A percentile compares a stretch with the other conserved stretches of the same genome.
These are phyloP conservation scores for Thelonectria olida DNA, from an alignment of 2,329 filamentous ascomycete genomes.

Conservation along the genomic window DNA sequence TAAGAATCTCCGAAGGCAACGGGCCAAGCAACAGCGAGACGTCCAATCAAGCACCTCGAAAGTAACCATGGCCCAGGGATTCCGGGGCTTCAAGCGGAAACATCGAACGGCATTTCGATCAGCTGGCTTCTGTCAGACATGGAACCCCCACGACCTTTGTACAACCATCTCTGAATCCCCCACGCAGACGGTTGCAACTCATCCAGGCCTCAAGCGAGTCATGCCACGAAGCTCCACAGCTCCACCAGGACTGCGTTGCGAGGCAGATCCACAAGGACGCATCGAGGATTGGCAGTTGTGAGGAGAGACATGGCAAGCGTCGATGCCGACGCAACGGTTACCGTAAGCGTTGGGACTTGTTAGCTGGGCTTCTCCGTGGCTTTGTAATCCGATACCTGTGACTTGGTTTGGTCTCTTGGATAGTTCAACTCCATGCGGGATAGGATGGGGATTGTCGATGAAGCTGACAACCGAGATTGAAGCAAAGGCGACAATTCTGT, in stretches of 20 bases:
- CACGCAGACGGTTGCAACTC: not conserved
- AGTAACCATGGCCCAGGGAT: constrained; percentile 3
- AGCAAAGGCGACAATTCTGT: not conserved
- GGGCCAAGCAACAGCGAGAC: not conserved
- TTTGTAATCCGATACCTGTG: not conserved
- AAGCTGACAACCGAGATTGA: too few species aligned
- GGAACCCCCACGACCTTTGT: constrained; percentile 21
- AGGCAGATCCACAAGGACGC: constrained; percentile 19
- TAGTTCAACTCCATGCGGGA: too few species aligned
- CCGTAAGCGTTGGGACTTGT: not conserved
- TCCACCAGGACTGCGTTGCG: constrained; percentile 14
- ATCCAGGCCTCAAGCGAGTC: constrained; percentile 9
- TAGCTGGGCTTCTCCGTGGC: not conserved
- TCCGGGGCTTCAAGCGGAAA: not conserved
- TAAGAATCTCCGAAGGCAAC: not conserved
- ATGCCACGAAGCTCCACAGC: constrained; percentile 14
- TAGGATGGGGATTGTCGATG: too few species aligned
- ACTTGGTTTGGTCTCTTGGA: too few species aligned
- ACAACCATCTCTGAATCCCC: constrained; percentile 12
- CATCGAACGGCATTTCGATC: not conserved
- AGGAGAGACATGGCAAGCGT: not conserved
- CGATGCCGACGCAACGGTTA: too few species aligned
- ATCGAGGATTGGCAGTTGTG: not conserved
- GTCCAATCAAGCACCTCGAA: not conserved
- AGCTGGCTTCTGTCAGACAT: not conserved